Evolutionary conservation across 495 filamentous ascomycete genomes (phyloP), one percentile per base, ranked within the genome.

Genomic region (Achaetomiella virescens): DNA sequence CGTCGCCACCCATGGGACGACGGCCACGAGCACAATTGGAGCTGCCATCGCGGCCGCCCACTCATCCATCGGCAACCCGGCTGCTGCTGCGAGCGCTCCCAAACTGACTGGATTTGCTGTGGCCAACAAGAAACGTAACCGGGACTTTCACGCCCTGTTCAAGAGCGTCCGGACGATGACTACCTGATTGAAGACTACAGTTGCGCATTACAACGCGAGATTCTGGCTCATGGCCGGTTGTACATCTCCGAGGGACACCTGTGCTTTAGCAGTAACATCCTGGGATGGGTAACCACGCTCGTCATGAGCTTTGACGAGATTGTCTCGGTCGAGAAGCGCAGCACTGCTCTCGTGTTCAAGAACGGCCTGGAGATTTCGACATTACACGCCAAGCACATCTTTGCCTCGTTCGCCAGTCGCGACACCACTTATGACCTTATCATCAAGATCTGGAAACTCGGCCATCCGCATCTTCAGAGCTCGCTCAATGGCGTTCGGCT

Each of bases 281-380:
- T 99, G 35, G 93, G 93, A 35, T 99, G 93, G 93, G 84, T 95
- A 1, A 99, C 95, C 1, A 97, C 91, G 4, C 74, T 97, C 27
- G 91, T 99, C 38, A 96, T 99, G 70, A 93, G 89, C 66, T 99
- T 97, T 68, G 95, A 97, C 66, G 93, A 99, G 68, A 86, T 99
- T 47, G 89, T 97, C 29, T 88, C 91, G 0, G 85, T 99, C 2
- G 93, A 99, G 67, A 99, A 97, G 72, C 91, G 95, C 70, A 96
- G 81, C 59, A 99, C 93, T 0, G 95, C 92, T 5, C 79, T 97
- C 68, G 83, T 99, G 1, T 97, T 99, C 69, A 93, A 91, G 43
- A 99, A 99, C 72, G 95, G 91, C 15, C 90, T 99, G 58, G 91
- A 95, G 55, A 95, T 99, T 46, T 90, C 95, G 44, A 99, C 93